These are phyloP conservation scores for Fusarium sp. DNA, from an alignment of 2,329 filamentous ascomycete species.

Conservation along the genomic window DNA sequence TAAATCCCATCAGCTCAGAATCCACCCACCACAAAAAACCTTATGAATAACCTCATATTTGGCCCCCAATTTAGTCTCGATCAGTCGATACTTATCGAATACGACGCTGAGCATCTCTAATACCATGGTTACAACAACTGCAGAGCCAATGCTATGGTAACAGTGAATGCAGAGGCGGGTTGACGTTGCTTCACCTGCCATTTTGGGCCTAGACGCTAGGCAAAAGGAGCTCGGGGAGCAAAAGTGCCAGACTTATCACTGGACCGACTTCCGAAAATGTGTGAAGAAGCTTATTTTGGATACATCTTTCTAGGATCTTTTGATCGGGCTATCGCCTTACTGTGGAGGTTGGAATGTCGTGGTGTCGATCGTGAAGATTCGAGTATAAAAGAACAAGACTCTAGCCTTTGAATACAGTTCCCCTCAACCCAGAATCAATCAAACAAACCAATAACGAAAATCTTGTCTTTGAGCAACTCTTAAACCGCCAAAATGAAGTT, in stretches of 20 bases:
- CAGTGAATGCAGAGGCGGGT: background rate
- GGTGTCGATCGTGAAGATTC: rapidly evolving
- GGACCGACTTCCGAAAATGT: conserved; percentile 19
- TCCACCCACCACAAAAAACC: background rate
- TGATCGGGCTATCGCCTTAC: background rate
- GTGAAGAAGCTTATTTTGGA: background rate
- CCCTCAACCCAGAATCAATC: too few relatives aligned
- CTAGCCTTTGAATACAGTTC: rapidly evolving
- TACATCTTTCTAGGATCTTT: background rate
- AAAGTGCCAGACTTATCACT: conserved; percentile 20
- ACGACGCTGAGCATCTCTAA: background rate
- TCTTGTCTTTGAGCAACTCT: rapidly evolving
- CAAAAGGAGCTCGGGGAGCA: background rate
- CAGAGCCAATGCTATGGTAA: background rate
- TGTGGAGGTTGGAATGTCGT: background rate
- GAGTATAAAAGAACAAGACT: background rate
- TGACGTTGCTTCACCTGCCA: conserved; percentile 2
- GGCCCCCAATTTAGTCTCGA: background rate
- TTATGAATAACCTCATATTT: background rate
- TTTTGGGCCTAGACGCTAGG: background rate
- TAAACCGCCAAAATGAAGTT: conserved; percentile 19
- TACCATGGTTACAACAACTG: background rate
- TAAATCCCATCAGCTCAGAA: background rate
- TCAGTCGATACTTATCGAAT: conserved; percentile 5
- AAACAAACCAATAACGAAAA: background rate